A percentile compares a stretch with the other conserved stretches of the same genome.
Conservation (phyloP, 2,329 filamentous ascomycete species). For the Drechslerella stenobrocha region DNA sequence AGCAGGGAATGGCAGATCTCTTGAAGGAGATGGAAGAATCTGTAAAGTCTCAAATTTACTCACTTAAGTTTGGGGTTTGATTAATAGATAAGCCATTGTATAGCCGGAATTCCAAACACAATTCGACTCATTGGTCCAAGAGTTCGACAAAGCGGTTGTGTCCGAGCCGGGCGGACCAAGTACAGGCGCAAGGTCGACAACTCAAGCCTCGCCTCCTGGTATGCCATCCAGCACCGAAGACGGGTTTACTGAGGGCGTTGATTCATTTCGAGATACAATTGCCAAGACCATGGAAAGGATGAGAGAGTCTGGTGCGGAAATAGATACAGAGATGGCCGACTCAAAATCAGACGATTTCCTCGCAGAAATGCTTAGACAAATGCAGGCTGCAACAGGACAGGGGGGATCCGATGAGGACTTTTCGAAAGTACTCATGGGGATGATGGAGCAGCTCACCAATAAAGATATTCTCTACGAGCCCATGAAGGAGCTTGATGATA, state of each 20-base stretch:
- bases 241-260: slow-evolving; percentile 53
- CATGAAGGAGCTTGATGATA: slow-evolving; percentile 94
- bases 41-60: slow-evolving; percentile 55
- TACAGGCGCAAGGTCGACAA: slow-evolving; percentile 51
- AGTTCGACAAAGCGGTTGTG: slow-evolving; percentile 63
- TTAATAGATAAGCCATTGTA: slow-evolving; percentile 22
- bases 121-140: slow-evolving; percentile 76
- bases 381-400: slow-evolving; percentile 67
- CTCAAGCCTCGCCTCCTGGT: slow-evolving; percentile 46
- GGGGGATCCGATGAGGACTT: slow-evolving; percentile 77
- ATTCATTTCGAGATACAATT: slow-evolving; percentile 84
- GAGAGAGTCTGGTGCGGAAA: slow-evolving; percentile 83
- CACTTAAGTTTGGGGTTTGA: not conserved
- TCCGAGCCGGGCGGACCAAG: slow-evolving; percentile 53
- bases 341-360: slow-evolving; percentile 75
- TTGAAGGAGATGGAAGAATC: slow-evolving; percentile 71
- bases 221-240: slow-evolving; percentile 51
- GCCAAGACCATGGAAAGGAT: slow-evolving; percentile 93
- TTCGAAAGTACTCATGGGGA: slow-evolving; percentile 89
- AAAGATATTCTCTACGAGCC: slow-evolving; percentile 98
- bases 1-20: slow-evolving; percentile 83
- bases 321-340: slow-evolving; percentile 70
- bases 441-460: slow-evolving; percentile 99
- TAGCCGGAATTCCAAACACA: slow-evolving; percentile 72
- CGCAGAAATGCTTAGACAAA: slow-evolving; percentile 87